Evolutionary conservation across 441 rosid species (phyloP), one percentile per base, ranked within the genome.

Genomic region (Populus hybrid): DNA sequence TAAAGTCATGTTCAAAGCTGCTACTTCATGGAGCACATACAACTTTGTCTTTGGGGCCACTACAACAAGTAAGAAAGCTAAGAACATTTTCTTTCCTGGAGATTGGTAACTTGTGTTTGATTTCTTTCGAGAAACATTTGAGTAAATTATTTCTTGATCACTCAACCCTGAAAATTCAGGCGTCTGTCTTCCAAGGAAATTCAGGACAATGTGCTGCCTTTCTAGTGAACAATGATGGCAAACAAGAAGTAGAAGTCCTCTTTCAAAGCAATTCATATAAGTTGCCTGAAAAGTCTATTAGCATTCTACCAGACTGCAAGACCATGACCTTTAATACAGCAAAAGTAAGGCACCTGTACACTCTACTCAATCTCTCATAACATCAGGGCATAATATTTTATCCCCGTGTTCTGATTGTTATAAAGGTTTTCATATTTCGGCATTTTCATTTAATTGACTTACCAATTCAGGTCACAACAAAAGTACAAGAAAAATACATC

Each of bases 231-330:
- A 85, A 82, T 75, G 84, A 86, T 50, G 7, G 7, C 12, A 74
- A 10, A 76, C 70, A 50, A 42, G 34, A 69, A 9, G 77, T 73
- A 38, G 84, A 63, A n/a, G 86, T 92, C 76, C 71, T 59, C 35
- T 93, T 90, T 79, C 88, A 76, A n/a, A 84, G 89, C 71, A 67
- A 66, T 74, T 79, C 88, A 10, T 89, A 83, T 75, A 68, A 30
- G 36, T 78, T 93, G 81, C 90, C 94, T 72, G 81, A 12, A 64
- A 84, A 81, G 80, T 93, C 97, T 3, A 85, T 93, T 81, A 92
- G 90, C 83, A 85, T 93, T 77, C 82, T 92, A 67, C 91, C 90
- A 57, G 91, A 93, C 82, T 93, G 98, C 91, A 85, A 85, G 84
- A 87, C 75, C 26, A 81, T 81, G 80, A 87, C 77, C 79, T 93